A percentile compares a stretch with the other conserved stretches of the same genome.
Evolutionary conservation across 1,284 basidiomycete genomes (phyloP).

Genomic region (Schizopora paradoxa): DNA sequence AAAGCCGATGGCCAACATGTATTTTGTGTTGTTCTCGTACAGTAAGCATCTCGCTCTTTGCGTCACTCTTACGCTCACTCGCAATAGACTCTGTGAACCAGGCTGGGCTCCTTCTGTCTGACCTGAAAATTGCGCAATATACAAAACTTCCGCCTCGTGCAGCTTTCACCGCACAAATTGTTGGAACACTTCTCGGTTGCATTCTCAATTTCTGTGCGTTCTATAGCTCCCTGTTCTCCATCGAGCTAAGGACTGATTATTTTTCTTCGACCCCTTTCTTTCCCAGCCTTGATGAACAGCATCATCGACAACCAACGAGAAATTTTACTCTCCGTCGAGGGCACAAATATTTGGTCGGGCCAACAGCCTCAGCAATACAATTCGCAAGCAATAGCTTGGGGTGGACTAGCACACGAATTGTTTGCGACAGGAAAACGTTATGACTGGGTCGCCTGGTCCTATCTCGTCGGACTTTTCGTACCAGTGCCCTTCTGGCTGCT

Average conservation of each 20-base stretch:
- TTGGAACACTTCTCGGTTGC: conserved; percentile 31
- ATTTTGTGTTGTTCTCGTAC: conserved; percentile 27
- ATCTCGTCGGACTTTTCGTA: conserved; percentile 33
- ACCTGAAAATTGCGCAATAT: conserved; percentile 49
- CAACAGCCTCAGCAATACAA: conserved; percentile 29
- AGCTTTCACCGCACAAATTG: conserved; percentile 39
- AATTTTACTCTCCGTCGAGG: conserved; percentile 35
- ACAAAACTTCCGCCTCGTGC: conserved; percentile 45
- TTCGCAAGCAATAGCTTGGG: conserved; percentile 41
- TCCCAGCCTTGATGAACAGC: conserved; percentile 24
- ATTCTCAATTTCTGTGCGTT: conserved; percentile 19
- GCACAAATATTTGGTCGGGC: conserved; percentile 39
- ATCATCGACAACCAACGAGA: conserved; percentile 30
- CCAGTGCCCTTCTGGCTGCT: conserved; percentile 36
- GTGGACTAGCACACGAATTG: conserved; percentile 39
- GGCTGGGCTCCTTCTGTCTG: conserved; percentile 28
- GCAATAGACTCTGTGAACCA: conserved; percentile 24
- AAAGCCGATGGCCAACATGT: conserved; percentile 40
- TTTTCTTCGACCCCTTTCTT: conserved; percentile 19
- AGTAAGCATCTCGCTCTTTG: neutral
- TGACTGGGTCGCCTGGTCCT: conserved; percentile 30
- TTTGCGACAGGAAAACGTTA: conserved; percentile 36
- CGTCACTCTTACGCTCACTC: conserved; percentile 1
- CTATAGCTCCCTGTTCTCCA: neutral
- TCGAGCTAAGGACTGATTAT: neutral